Evolutionary conservation across 2,329 filamentous ascomycete species (phyloP), one percentile per base, ranked within the genome.

Genomic region (Aspergillus fijiensis): DNA sequence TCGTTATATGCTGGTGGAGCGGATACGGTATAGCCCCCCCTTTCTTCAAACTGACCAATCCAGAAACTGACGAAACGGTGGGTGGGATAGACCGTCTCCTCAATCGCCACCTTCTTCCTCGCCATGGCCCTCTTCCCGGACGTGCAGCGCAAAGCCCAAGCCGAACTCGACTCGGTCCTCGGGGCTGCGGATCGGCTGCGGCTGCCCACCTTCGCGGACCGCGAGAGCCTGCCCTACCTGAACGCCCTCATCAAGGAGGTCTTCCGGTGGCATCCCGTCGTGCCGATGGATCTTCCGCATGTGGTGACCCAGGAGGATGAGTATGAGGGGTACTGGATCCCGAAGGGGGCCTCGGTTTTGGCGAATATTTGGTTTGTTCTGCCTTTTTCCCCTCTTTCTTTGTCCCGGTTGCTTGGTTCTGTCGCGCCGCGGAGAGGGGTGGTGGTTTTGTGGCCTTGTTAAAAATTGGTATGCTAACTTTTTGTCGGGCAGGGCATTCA

Each of bases 1-100:
- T 73, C 77, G 0, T 60, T 82, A 14, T 82, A 80, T 39, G 68
- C 70, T 0, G 80, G 74, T 1, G 80, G 79, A 2, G 72, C 76
- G 2, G 78, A 80, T 58, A 79, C 78, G 5, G 73, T 76, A 56
- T 53, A 3, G 1, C 4, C 4, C 11, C 19, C 31, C 31, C 11
- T 7, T 7, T 33, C 11, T 7, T 2, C 1, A 10, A 33, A 33
- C 31, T 5, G 3, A 33, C 23, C 23, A 5, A 23, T 23, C 4
- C 23, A 23, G 23, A 23, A 23, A 23, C 23, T 23, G 23, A 23
- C 23, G 31, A 33, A 12, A 33, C 21, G 21, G 21, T 21, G 31
- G 11, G 31, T 12, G 31, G 23, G 23, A 23, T 12, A 64, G 60
- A 65, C 64, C 1, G 64, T 64, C 1, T 66, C 62, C 3, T 61